Evolutionary conservation across 176 grass and related monocot species (phyloP).

Genomic region (Carex kokanica): DNA sequence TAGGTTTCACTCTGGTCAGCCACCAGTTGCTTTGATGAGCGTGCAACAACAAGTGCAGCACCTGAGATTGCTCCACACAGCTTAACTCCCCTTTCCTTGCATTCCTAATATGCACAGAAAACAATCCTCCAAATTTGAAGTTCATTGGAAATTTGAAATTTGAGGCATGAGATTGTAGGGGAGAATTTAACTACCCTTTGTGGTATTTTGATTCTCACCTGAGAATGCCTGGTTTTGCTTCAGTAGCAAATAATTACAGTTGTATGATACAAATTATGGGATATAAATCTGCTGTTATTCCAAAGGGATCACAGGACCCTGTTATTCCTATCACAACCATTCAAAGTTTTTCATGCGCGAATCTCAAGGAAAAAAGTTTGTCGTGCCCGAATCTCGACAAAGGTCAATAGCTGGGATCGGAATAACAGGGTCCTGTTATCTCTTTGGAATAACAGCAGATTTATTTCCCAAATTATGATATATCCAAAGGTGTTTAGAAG

Average conservation of each 20-base stretch:
- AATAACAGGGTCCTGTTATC: no score
- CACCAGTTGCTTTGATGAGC: constrained; percentile 47
- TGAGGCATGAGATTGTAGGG: not conserved
- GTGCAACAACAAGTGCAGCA: constrained; percentile 58
- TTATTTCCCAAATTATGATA: no score
- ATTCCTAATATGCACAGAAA: constrained; percentile 41
- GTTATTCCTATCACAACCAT: no score
- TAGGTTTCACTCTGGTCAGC: constrained; percentile 51
- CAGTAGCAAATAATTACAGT: not conserved
- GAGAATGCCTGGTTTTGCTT: not conserved
- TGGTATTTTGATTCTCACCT: not conserved
- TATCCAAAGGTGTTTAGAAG: not conserved
- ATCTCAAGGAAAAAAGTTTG: no score
- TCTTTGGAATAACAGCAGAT: no score
- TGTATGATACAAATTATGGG: not conserved
- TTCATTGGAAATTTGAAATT: not conserved
- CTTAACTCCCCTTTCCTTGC: constrained; percentile 69
- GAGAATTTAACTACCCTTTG: not conserved
- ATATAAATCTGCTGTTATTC: no score
- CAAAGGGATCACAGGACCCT: no score
- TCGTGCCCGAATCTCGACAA: no score
- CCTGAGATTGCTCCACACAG: constrained; percentile 60
- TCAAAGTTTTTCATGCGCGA: no score
- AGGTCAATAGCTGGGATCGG: no score
- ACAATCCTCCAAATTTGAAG: not conserved